Percentiles rank a stretch among this genome's conserved stretches.
phyloP scores from a whole-genome alignment of 345 rosid genomes.

The Syzygium oleosum region DNA sequence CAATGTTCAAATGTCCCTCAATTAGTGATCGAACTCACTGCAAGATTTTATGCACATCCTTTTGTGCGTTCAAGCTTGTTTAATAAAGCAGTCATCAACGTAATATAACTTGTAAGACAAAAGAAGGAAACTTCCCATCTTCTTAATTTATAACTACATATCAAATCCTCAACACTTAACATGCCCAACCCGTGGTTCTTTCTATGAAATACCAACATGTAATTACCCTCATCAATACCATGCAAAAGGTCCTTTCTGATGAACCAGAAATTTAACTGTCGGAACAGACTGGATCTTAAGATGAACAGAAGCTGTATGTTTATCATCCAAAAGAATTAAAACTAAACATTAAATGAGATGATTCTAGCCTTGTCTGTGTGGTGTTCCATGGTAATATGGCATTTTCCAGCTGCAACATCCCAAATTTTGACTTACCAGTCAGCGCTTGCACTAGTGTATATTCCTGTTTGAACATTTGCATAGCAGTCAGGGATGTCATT shows the following conservation, averaged over 20 bases:
- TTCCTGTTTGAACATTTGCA: conserved; percentile 32
- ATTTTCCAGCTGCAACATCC: conserved; percentile 71
- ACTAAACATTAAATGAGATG: not conserved
- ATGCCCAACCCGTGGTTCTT: not conserved
- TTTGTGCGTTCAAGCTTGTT: not conserved
- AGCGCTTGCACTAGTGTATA: conserved; percentile 82
- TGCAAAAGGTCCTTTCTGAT: not conserved
- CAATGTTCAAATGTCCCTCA: not conserved
- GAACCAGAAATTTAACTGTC: not conserved
- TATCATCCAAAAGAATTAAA: not conserved
- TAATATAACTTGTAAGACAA: too few relatives aligned
- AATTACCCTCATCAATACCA: not conserved
- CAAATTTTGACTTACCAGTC: conserved; percentile 78
- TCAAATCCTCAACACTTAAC: not conserved
- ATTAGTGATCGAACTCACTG: not conserved
- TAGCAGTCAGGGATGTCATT: not conserved
- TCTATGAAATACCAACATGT: not conserved
- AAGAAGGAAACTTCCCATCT: not conserved
- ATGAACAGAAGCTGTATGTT: not conserved
- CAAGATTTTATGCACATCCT: not conserved
- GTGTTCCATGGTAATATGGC: conserved; percentile 69
- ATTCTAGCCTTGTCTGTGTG: conserved; percentile 64
- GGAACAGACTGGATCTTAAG: not conserved
- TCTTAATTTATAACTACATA: not conserved
- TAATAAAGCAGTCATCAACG: not conserved